phyloP scores from a whole-genome alignment of 2,329 filamentous ascomycete genomes.

The Trichoderma sp. region DNA sequence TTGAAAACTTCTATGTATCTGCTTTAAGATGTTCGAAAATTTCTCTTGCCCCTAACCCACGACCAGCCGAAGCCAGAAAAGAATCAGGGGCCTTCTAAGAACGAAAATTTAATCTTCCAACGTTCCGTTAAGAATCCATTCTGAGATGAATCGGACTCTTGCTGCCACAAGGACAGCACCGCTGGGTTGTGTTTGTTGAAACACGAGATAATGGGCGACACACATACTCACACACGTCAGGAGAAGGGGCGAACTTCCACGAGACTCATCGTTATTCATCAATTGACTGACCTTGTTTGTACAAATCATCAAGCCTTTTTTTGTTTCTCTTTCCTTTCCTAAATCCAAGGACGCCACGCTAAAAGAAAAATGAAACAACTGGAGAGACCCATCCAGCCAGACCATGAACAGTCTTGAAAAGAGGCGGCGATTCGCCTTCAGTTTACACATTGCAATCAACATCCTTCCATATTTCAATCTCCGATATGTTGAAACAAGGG shows the following conservation, averaged over 20 bases:
- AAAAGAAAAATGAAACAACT: constrained; percentile 24
- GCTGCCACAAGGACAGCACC: constrained; percentile 73
- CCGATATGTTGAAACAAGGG: constrained; percentile 65
- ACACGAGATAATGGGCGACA: neutral
- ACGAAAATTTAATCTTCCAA: constrained; percentile 60
- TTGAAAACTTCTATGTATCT: neutral
- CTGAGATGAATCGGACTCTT: constrained; percentile 66
- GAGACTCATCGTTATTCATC: constrained; percentile 7
- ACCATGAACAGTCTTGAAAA: neutral
- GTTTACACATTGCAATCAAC: neutral
- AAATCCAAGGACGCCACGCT: constrained; percentile 38
- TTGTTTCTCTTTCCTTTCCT: constrained; percentile 5
- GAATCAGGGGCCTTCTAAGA: constrained; percentile 40
- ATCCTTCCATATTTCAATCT: constrained; percentile 40
- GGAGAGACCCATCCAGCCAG: constrained; percentile 4
- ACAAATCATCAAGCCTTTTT: neutral
- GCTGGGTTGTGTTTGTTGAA: constrained; percentile 46
- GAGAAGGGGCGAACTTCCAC: neutral
- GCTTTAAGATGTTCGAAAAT: constrained; percentile 37
- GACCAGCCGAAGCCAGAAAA: constrained; percentile 27
- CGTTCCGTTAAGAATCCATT: constrained; percentile 78
- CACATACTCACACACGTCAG: neutral
- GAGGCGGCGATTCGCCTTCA: neutral
- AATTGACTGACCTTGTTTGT: constrained; percentile 28
- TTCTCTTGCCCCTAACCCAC: constrained; percentile 43